Base-by-base conservation (phyloP, 306 rosid species). In the Chamaecrista fasciculata region DNA sequence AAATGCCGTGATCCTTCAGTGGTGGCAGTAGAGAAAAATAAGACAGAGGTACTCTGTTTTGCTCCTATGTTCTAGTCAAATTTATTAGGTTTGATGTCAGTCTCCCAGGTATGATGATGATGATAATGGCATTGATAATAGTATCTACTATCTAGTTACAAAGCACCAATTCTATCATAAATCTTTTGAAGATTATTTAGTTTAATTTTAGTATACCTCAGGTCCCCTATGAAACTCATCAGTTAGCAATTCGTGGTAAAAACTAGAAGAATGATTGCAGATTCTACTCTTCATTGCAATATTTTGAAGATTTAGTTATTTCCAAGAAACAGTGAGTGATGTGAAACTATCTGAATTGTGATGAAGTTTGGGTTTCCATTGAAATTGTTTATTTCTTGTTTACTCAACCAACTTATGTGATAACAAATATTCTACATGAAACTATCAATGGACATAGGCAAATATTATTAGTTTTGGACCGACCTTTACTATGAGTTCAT, bases 1-100 rank as follows among this genome's bases (percentile, higher is more conserved):
- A 83, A 83, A 78, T 86, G 85, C 59, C 21, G 51, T 19, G 91
- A 86, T 70, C 77, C 85, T 77, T 65, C 89, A 21, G 91, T 84
- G 56, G 59, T 40, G 12, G 66, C 82, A 29, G 23, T 39, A 4
- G 85, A 64, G 47, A 85, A 77, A 67, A 69, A 33, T 68, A 81
- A 74, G 69, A 66, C 74, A 43, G 96, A 90, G 98, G 96, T 93
- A 75, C 63, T 68, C 43, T 33, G 34, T 77, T 62, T 4, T 23
- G 69, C 28, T 7, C 57, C 43, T 59, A 40, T 57, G 28, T 21
- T 18, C 44, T 28, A 21, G 29, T 66, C 47, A 37, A 47, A n/a
- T 74, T 28, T 16, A 23, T 40, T 6, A 12, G 15, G 36, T 15
- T 42, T 11, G 14, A 42, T 42, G 4, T 11, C 12, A 42, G 36